Percentiles rank a stretch among this genome's conserved stretches.
Conservation (phyloP, 805 yeast species). For the Starmerella gropengiesseri region DNA sequence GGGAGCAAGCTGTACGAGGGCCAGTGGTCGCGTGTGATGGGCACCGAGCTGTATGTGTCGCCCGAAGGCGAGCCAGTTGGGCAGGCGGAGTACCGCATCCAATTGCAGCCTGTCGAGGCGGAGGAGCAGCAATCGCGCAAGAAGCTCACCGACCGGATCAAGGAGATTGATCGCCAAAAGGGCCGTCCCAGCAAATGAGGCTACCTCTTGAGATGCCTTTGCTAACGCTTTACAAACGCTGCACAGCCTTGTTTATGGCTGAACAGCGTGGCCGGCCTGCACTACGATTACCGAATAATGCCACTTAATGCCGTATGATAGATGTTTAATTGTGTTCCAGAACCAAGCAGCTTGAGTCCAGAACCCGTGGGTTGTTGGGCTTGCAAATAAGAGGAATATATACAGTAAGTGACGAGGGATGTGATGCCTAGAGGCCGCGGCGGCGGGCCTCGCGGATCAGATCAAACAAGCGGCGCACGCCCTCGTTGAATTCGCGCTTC, state of each 20-base stretch:
- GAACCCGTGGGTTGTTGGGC: neutral
- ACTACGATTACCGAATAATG: no score
- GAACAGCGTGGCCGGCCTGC: no score
- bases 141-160: slow-evolving; percentile 10
- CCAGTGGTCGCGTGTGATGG: slow-evolving; percentile 64
- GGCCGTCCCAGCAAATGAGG: neutral
- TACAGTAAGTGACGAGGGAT: neutral
- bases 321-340: no score
- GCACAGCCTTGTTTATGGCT: neutral
- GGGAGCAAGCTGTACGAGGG: slow-evolving; percentile 59
- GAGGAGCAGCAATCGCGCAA: slow-evolving; percentile 8
- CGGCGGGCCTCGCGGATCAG: slow-evolving; percentile 29
- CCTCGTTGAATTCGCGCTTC: slow-evolving; percentile 28
- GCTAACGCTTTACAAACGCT: neutral
- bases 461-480: slow-evolving; percentile 29
- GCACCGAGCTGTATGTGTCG: slow-evolving; percentile 51
- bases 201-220: no score
- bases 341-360: neutral
- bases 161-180: neutral
- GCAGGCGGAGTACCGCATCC: slow-evolving; percentile 23
- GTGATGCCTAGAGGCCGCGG: slow-evolving; percentile 14
- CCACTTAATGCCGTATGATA: no score
- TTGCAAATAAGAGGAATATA: neutral
- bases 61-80: slow-evolving; percentile 27
- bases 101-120: slow-evolving; percentile 21